A percentile compares a stretch with the other conserved stretches of the same genome.
These are phyloP conservation scores for Xylaria hypoxylon DNA, from an alignment of 2,329 filamentous ascomycete genomes.

Conservation along the genomic window DNA sequence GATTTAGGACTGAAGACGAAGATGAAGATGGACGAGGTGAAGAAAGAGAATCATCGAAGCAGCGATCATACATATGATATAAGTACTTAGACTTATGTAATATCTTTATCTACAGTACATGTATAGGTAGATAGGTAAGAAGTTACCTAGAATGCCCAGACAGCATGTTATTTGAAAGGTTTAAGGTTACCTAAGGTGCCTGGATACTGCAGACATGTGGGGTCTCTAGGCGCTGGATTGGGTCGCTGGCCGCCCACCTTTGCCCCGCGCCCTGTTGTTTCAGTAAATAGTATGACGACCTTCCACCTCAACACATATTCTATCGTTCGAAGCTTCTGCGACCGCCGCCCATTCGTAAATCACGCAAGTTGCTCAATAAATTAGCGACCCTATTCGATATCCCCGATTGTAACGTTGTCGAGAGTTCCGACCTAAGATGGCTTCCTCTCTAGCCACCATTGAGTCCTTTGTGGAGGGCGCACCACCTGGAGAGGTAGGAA, in stretches of 20 bases:
- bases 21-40: background rate
- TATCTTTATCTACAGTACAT: too few relatives aligned
- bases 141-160: too few relatives aligned
- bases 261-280: constrained; percentile 30
- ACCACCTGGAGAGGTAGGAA: constrained; percentile 89
- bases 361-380: background rate
- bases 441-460: constrained; percentile 67
- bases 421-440: constrained; percentile 43
- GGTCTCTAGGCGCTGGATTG: constrained; percentile 5
- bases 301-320: constrained; percentile 3
- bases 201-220: constrained; percentile 6
- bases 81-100: background rate
- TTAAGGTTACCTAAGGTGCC: background rate
- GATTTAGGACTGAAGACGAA: background rate
- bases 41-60: background rate
- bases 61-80: background rate
- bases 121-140: too few relatives aligned
- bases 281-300: constrained; percentile 19
- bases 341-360: background rate
- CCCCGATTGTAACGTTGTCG: background rate
- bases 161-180: too few relatives aligned
- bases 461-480: constrained; percentile 93
- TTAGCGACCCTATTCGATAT: background rate
- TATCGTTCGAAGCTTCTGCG: background rate
- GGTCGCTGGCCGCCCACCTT: constrained; percentile 19